Evolutionary conservation across 192 early-diverging fungal genomes (phyloP).

Genomic region (Entomortierella beljakovae): DNA sequence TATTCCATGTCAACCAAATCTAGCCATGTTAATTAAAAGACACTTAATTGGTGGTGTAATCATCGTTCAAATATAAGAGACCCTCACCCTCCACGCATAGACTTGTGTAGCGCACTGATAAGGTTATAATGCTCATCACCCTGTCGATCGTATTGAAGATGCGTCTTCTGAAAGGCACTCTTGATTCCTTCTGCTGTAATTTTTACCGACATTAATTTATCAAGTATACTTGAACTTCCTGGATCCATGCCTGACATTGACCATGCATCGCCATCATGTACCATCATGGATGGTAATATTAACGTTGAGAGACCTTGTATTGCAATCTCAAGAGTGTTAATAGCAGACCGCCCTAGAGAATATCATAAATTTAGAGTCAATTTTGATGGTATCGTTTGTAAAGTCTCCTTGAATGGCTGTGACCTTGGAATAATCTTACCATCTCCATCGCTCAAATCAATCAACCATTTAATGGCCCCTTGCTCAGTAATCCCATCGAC

Average conservation of each 20-base stretch:
- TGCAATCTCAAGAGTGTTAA: conserved; percentile 75
- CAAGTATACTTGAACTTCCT: conserved; percentile 32
- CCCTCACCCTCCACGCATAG: conserved; percentile 78
- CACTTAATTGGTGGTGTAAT: too few relatives aligned
- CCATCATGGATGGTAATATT: conserved; percentile 23
- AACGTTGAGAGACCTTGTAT: conserved; percentile 41
- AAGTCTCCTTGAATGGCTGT: too few relatives aligned
- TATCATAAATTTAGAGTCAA: neutral
- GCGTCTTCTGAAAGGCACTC: conserved; percentile 81
- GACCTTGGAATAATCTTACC: conserved; percentile 37
- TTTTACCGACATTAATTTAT: conserved; percentile 21
- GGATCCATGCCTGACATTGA: conserved; percentile 19
- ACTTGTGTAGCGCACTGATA: conserved; percentile 92
- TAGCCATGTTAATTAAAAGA: neutral
- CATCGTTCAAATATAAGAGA: too few relatives aligned
- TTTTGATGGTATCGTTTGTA: too few relatives aligned
- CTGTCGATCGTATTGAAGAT: conserved; percentile 83
- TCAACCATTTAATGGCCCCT: conserved; percentile 64
- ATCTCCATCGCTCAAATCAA: conserved; percentile 84
- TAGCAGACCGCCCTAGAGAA: conserved; percentile 65
- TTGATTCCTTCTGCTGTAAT: conserved; percentile 67
- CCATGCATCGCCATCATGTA: conserved; percentile 9
- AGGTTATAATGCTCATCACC: conserved; percentile 93
- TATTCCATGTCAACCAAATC: neutral
- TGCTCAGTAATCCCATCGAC: conserved; percentile 24